phyloP scores from a whole-genome alignment of 2,329 filamentous ascomycete genomes.

The Cylindrodendrum hubeiense region DNA sequence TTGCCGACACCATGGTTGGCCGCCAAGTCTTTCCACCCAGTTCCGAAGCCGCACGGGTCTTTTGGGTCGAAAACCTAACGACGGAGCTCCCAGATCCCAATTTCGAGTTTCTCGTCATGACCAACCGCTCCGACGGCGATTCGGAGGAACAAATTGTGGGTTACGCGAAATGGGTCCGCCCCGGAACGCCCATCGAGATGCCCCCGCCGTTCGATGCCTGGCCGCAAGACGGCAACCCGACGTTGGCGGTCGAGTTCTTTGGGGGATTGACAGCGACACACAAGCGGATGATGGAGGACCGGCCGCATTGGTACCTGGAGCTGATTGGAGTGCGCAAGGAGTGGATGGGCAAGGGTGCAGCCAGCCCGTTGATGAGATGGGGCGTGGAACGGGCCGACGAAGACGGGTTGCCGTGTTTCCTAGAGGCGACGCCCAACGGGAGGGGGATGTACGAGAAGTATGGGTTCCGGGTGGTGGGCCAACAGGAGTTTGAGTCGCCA shows the following conservation, averaged over 20 bases:
- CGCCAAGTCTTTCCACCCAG: slow-evolving; percentile 52
- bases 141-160: slow-evolving; percentile 50
- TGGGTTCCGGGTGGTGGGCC: slow-evolving; percentile 58
- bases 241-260: slow-evolving; percentile 56
- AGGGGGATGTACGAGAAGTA: slow-evolving; percentile 60
- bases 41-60: slow-evolving; percentile 39
- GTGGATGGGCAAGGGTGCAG: slow-evolving; percentile 61
- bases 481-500: slow-evolving; percentile 49
- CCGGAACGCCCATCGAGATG: slow-evolving; percentile 39
- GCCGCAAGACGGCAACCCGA: slow-evolving; percentile 54
- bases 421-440: slow-evolving; percentile 64
- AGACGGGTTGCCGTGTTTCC: slow-evolving; percentile 57
- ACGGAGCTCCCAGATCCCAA: slow-evolving; percentile 56
- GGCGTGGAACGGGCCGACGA: slow-evolving; percentile 60
- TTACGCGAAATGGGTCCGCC: slow-evolving; percentile 62
- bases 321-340: slow-evolving; percentile 57
- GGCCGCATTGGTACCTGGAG: slow-evolving; percentile 63
- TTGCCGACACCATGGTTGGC: slow-evolving; percentile 53
- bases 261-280: slow-evolving; percentile 51
- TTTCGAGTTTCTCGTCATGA: slow-evolving; percentile 55
- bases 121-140: slow-evolving; percentile 43
- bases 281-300: slow-evolving; percentile 52
- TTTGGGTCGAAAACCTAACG: slow-evolving; percentile 51
- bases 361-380: slow-evolving; percentile 59
- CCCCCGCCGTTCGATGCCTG: slow-evolving; percentile 48